Evolutionary conservation across 805 yeast genomes (phyloP).

Genomic region (Candida taoyuanica): DNA sequence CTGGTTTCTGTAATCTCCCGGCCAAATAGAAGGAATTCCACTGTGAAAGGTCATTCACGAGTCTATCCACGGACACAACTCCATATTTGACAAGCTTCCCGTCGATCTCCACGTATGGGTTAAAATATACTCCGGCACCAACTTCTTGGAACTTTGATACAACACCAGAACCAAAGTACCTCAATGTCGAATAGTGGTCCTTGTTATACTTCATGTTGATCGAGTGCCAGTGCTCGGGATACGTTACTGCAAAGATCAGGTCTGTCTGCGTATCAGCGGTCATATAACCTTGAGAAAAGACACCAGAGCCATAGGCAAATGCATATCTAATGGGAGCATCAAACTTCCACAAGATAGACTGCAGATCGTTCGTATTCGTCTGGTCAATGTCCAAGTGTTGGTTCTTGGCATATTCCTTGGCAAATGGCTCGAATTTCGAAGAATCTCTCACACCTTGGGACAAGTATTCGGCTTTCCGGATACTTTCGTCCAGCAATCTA

Average conservation of each 20-base stretch:
- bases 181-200: constrained; percentile 70
- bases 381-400: constrained; percentile 47
- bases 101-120: constrained; percentile 74
- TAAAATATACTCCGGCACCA: constrained; percentile 92
- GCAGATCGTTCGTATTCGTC: constrained; percentile 38
- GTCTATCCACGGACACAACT: constrained; percentile 58
- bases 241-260: constrained; percentile 74
- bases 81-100: constrained; percentile 77
- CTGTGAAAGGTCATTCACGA: constrained; percentile 65
- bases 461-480: constrained; percentile 24
- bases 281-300: constrained; percentile 66
- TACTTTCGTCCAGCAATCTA: constrained; percentile 22
- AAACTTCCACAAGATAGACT: constrained; percentile 50
- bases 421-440: constrained; percentile 31
- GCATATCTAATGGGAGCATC: constrained; percentile 72
- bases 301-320: constrained; percentile 95
- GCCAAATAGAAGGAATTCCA: constrained; percentile 88
- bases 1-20: constrained; percentile 93
- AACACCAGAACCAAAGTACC: constrained; percentile 52
- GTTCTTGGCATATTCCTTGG: constrained; percentile 54
- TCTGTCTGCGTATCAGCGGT: constrained; percentile 69
- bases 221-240: constrained; percentile 73
- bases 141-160: constrained; percentile 55
- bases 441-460: constrained; percentile 18
- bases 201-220: constrained; percentile 63